Evolutionary conservation across 1,284 basidiomycete species (phyloP).

Genomic region (Heterobasidion annosum): DNA sequence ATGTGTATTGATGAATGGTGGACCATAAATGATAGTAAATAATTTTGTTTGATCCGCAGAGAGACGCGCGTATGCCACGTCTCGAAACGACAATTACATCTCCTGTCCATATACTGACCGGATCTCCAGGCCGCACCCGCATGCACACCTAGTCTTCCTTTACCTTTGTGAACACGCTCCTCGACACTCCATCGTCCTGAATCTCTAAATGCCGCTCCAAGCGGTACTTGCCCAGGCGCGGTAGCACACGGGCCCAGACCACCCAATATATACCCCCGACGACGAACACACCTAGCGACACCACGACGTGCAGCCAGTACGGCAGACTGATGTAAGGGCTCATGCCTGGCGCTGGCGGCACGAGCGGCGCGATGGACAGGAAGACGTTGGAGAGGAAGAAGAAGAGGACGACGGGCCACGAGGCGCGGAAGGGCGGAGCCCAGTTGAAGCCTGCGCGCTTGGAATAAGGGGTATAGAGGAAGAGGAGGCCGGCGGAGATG

Average conservation of each 20-base stretch:
- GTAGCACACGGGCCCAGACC: conserved; percentile 45
- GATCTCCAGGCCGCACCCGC: too few species aligned
- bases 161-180: conserved; percentile 30
- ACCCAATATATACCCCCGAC: conserved; percentile 56
- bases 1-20: too few species aligned
- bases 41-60: too few species aligned
- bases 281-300: conserved; percentile 38
- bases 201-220: conserved; percentile 38
- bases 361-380: conserved; percentile 45
- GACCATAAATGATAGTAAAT: too few species aligned
- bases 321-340: conserved; percentile 47
- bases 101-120: too few species aligned
- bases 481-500: conserved; percentile 51
- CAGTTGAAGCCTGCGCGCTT: conserved; percentile 26
- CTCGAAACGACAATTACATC: too few species aligned
- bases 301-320: conserved; percentile 55
- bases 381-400: conserved; percentile 62
- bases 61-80: too few species aligned
- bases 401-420: conserved; percentile 33
- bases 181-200: conserved; percentile 38
- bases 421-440: conserved; percentile 54
- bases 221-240: conserved; percentile 37
- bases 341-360: conserved; percentile 45
- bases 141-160: neutral
- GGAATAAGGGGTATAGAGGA: conserved; percentile 41